Evolutionary conservation across 1,284 basidiomycete genomes (phyloP), one percentile per base, ranked within the genome.

Genomic region (Volvariella surrecta): DNA sequence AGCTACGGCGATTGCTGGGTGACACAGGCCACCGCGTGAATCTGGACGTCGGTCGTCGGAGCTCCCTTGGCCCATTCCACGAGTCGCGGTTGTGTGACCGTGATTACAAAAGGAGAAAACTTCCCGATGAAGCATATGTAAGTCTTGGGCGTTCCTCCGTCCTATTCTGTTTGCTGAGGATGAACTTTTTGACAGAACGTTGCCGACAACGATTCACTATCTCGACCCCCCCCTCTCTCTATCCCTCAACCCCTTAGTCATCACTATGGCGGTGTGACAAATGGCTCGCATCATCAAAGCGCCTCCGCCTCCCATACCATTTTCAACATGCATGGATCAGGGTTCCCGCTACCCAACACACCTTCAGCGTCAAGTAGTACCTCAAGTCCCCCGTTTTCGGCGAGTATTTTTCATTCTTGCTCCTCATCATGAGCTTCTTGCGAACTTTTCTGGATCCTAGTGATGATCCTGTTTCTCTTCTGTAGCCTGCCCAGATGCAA

Each of bases 381-480:
- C 11, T 83, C 81, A 32, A 84, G 79, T 52, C 81, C 83, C 44
- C 74, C 80, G 24, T 86, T 85, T 69, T 86, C 84, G 79, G 83
- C 75, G 76, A 83, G 84, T 84, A 59, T 70, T 68, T 58, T 70
- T 69, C 66, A 60, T 61, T 63, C 56, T 45, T 54, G 45, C 50
- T 45, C 42, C 45, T 41, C 45, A 50, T 52, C 48, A 50, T 48
- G 50, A 52, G 52, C 52, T 40, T 49, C 48, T 43, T 56, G 48
- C 53, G 54, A 54, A 56, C 52, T 54, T 50, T 48, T 56, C 49
- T 56, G 58, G 62, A 68, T 67, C 71, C 70, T 79, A 76, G 67
- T 79, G 60, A 67, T 64, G 45, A 60, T 54, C 48, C 54, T 57
- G 54, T 59, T 62, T 57, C 52, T 57, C 58, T 63, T 64, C 55